Evolutionary conservation across 805 yeast species (phyloP).

Genomic region (Ogataea haglerorum): DNA sequence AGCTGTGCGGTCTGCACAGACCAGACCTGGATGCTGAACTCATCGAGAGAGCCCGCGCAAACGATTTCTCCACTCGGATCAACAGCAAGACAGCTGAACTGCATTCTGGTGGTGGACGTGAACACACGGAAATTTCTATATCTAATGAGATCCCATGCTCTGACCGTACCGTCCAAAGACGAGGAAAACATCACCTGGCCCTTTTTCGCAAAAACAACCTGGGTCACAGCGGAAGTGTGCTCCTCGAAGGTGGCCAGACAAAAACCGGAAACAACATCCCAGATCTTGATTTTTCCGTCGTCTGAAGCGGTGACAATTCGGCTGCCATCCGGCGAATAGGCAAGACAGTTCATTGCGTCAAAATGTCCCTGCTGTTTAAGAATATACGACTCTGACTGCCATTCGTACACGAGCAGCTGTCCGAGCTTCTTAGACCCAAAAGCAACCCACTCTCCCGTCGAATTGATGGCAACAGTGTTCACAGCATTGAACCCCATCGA

Average conservation of each 20-base stretch:
- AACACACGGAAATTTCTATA: slow-evolving; percentile 93
- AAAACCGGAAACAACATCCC: slow-evolving; percentile 94
- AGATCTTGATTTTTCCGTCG: slow-evolving; percentile 93
- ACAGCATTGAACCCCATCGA: slow-evolving; percentile 91
- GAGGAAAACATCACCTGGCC: slow-evolving; percentile 92
- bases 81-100: slow-evolving; percentile 84
- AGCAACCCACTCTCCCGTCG: slow-evolving; percentile 94
- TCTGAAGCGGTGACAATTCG: slow-evolving; percentile 90
- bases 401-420: slow-evolving; percentile 94
- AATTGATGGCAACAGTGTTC: slow-evolving; percentile 74
- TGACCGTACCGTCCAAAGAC: slow-evolving; percentile 92
- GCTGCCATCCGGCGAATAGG: slow-evolving; percentile 94
- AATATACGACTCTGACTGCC: slow-evolving; percentile 97
- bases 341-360: slow-evolving; percentile 78
- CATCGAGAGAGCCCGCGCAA: slow-evolving; percentile 89
- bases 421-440: slow-evolving; percentile 89
- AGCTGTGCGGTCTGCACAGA: slow-evolving; percentile 94
- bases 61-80: slow-evolving; percentile 97
- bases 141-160: slow-evolving; percentile 95
- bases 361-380: slow-evolving; percentile 97
- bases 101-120: slow-evolving; percentile 85
- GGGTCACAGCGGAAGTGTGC: slow-evolving; percentile 85
- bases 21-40: slow-evolving; percentile 92
- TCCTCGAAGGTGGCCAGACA: slow-evolving; percentile 89
- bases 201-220: slow-evolving; percentile 77